These are phyloP conservation scores for Cocos nucifera DNA, from an alignment of 176 grass and related monocot genomes.

Conservation along the genomic window DNA sequence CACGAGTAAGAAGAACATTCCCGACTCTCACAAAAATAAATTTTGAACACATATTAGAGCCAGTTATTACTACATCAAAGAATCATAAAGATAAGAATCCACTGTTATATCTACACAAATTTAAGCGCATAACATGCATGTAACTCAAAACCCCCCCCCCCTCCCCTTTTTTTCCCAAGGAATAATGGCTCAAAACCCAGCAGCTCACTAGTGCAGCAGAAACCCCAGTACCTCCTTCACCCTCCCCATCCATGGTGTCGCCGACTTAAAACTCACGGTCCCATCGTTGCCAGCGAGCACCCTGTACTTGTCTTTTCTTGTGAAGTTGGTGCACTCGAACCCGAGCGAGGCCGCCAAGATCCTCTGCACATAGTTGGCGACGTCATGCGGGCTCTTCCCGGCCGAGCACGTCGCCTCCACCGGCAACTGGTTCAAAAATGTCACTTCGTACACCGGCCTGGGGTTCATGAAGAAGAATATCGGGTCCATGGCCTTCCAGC, in stretches of 20 bases:
- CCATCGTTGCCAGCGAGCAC: slow-evolving; percentile 85
- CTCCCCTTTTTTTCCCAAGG: too few species aligned
- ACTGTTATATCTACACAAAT: too few species aligned
- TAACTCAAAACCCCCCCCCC: too few species aligned
- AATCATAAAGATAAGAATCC: too few species aligned
- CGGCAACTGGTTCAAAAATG: slow-evolving; percentile 78
- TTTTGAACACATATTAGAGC: too few species aligned
- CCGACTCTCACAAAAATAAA: too few species aligned
- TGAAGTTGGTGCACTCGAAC: slow-evolving; percentile 93
- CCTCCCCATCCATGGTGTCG: slow-evolving; percentile 15
- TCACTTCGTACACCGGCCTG: slow-evolving; percentile 78
- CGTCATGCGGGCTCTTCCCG: slow-evolving; percentile 65
- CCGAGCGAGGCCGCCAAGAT: slow-evolving; percentile 77
- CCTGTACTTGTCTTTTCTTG: slow-evolving; percentile 85
- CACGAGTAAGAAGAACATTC: too few species aligned
- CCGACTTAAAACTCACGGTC: slow-evolving; percentile 34
- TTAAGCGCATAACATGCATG: too few species aligned
- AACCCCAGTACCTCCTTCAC: slow-evolving; percentile 29
- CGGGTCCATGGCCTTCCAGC: slow-evolving; percentile 97
- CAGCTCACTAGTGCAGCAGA: slow-evolving; percentile 29
- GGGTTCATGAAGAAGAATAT: slow-evolving; percentile 99
- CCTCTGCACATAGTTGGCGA: slow-evolving; percentile 91
- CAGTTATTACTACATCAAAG: too few species aligned
- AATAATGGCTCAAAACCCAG: too few species aligned
- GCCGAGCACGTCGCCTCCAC: slow-evolving; percentile 58